A percentile compares a stretch with the other conserved stretches of the same genome.
Evolutionary conservation across 305 asterid genomes (phyloP).

Genomic region (Plantago lanceolata): DNA sequence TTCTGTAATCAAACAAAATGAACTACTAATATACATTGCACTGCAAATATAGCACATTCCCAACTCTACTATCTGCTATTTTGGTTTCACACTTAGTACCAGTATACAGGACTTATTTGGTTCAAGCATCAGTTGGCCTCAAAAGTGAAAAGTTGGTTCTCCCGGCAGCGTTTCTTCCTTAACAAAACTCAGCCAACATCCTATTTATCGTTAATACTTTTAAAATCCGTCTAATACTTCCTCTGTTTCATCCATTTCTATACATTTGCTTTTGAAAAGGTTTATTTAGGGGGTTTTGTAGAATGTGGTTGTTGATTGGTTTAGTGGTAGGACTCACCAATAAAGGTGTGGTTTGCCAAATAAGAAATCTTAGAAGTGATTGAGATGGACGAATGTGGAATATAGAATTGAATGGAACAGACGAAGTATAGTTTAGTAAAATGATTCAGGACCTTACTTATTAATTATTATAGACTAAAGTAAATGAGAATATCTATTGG

Average conservation of each 20-base stretch:
- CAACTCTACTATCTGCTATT: not conserved
- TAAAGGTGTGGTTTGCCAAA: no score
- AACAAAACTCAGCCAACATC: not conserved
- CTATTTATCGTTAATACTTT: not conserved
- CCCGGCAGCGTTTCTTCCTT: no score
- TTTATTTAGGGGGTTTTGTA: no score
- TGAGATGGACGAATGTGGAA: no score
- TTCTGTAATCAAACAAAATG: not conserved
- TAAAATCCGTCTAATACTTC: not conserved
- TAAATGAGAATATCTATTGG: not conserved
- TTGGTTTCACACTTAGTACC: not conserved
- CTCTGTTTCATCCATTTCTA: no score
- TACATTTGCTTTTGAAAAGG: no score
- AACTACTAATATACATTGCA: not conserved
- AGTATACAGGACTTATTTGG: no score
- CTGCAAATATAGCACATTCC: not conserved
- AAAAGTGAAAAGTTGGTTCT: no score
- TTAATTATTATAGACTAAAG: not conserved
- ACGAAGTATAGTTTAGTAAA: constrained; percentile 13
- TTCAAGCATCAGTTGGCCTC: no score
- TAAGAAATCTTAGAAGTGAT: no score
- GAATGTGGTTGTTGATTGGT: no score
- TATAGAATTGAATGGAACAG: not conserved
- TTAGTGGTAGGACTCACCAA: no score
- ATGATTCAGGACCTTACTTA: constrained; percentile 8